Evolutionary conservation across 192 early-diverging fungal genomes (phyloP).

Genomic region (Rhizophagus prolifer): DNA sequence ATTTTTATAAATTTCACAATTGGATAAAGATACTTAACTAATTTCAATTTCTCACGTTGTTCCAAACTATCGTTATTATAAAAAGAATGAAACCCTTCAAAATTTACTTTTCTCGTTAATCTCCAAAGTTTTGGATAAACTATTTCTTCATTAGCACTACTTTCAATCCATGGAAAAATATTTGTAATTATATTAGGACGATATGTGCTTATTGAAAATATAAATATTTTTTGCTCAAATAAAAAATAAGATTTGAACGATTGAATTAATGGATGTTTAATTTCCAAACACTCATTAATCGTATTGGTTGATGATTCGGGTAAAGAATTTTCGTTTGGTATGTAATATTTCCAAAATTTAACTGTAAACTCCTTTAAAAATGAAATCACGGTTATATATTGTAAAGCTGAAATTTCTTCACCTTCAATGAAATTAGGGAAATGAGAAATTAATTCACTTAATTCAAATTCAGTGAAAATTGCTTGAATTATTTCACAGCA

Average conservation of each 20-base stretch:
- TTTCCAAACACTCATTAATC: not conserved
- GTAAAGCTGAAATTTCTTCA: not conserved
- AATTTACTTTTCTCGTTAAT: not conserved
- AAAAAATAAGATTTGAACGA: not conserved
- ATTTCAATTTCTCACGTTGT: not conserved
- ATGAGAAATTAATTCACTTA: not conserved
- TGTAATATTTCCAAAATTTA: not conserved
- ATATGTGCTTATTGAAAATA: not conserved
- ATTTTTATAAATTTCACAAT: slow-evolving; percentile 25
- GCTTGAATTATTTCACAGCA: not conserved
- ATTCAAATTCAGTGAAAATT: not conserved
- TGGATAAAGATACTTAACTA: slow-evolving; percentile 7
- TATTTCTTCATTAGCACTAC: not conserved
- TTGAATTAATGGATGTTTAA: not conserved
- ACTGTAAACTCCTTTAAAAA: not conserved
- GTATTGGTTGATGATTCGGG: not conserved
- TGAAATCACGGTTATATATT: not conserved
- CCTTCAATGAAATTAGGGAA: not conserved
- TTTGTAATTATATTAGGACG: not conserved
- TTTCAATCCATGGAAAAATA: not conserved
- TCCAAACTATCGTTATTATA: not conserved
- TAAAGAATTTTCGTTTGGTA: not conserved
- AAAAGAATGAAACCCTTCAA: not conserved
- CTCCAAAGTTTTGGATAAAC: not conserved
- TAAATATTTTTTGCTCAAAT: not conserved